Conservation (phyloP, 78 protist genomes). For the Dictyostelium firmibasis region DNA sequence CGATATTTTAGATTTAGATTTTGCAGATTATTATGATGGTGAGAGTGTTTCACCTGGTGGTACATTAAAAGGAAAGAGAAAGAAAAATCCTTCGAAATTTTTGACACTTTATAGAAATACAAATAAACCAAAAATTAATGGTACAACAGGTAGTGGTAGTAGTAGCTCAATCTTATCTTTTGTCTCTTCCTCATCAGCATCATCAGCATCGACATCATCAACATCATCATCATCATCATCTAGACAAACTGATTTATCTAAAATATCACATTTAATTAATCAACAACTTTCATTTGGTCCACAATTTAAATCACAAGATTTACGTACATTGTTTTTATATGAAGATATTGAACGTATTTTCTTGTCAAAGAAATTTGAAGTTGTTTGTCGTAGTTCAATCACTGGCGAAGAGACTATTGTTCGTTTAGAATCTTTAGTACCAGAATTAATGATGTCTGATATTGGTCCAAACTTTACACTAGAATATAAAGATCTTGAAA, state of each 20-base stretch:
- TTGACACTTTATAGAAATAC: constrained; percentile 47
- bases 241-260: not conserved
- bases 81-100: constrained; percentile 44
- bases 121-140: not conserved
- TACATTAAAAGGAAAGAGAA: constrained; percentile 46
- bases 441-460: constrained; percentile 59
- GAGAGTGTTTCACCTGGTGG: constrained; percentile 75
- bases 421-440: constrained; percentile 26
- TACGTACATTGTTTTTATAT: constrained; percentile 36
- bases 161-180: not conserved
- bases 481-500: constrained; percentile 62
- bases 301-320: not conserved
- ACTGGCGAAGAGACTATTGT: constrained; percentile 21
- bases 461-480: constrained; percentile 43
- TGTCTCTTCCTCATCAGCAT: not conserved
- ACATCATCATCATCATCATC: not conserved
- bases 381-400: constrained; percentile 1
- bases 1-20: constrained; percentile 5
- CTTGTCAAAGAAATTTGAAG: constrained; percentile 6
- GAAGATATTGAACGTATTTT: constrained; percentile 50
- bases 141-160: not conserved
- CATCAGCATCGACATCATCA: not conserved
- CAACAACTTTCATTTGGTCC: not conserved
- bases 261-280: not conserved
- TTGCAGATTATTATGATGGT: constrained; percentile 39